Percentiles rank a stretch among this genome's conserved stretches.
These are phyloP conservation scores for Eutreptiella sp. DNA, from an alignment of 208 protist genomes.

Conservation along the genomic window DNA sequence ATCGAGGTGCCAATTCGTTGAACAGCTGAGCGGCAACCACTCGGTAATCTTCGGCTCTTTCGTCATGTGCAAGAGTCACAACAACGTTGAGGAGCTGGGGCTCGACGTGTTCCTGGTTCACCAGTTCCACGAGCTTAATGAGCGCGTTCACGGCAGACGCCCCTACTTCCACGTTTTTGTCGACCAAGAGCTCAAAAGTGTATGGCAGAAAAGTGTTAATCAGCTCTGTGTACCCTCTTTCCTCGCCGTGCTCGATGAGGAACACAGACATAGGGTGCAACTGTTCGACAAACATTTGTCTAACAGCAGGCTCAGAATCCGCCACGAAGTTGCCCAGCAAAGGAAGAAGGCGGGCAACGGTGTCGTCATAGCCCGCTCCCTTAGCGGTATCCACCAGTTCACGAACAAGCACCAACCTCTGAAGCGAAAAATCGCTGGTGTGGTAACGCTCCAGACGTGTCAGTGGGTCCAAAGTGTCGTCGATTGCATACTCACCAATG, in stretches of 20 bases:
- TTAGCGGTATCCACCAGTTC: conserved; percentile 69
- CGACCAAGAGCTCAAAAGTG: conserved; percentile 82
- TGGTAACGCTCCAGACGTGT: conserved; percentile 31
- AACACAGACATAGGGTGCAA: conserved; percentile 60
- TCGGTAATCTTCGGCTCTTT: conserved; percentile 86
- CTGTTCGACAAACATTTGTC: conserved; percentile 80
- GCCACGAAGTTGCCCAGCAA: conserved; percentile 70
- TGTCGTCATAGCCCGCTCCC: conserved; percentile 71
- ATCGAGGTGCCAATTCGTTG: conserved; percentile 67
- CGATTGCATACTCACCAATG: conserved; percentile 53
- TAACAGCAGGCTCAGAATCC: conserved; percentile 77
- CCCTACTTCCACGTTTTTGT: conserved; percentile 85
- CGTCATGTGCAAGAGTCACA: conserved; percentile 80
- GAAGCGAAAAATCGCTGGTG: conserved; percentile 31
- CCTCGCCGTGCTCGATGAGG: conserved; percentile 64
- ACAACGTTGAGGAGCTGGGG: conserved; percentile 73
- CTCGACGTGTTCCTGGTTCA: conserved; percentile 72
- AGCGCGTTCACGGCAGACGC: conserved; percentile 68
- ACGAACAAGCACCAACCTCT: conserved; percentile 28
- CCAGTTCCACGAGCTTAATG: conserved; percentile 61
- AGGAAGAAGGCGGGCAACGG: conserved; percentile 61
- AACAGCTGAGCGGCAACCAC: conserved; percentile 79
- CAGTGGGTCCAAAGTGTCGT: conserved; percentile 30
- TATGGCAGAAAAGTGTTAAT: conserved; percentile 77
- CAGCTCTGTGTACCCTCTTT: conserved; percentile 60